Evolutionary conservation across 805 yeast species (phyloP).

Genomic region (Teunomyces barrocoloradensis): DNA sequence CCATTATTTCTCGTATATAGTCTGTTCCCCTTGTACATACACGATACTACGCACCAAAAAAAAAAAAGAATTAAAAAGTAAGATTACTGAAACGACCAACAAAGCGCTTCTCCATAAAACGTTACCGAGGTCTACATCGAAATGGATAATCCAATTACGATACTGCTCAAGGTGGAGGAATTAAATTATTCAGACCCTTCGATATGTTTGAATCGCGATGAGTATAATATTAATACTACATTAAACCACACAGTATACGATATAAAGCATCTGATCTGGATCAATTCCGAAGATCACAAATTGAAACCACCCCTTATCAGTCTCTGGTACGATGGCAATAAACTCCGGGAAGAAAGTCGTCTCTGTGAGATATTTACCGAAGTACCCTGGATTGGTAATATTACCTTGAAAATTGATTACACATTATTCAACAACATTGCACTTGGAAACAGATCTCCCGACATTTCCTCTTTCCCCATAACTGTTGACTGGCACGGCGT

Average conservation of each 20-base stretch:
- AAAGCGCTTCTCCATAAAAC: neutral
- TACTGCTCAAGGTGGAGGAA: constrained; percentile 12
- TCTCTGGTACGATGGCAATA: constrained; percentile 11
- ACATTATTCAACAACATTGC: constrained; percentile 15
- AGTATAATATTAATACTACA: constrained; percentile 17
- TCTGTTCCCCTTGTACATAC: constrained; percentile 7
- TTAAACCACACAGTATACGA: constrained; percentile 22
- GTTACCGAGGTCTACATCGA: neutral
- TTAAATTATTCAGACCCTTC: neutral
- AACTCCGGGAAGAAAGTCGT: constrained; percentile 10
- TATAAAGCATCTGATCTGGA: constrained; percentile 29
- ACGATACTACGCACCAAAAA: neutral
- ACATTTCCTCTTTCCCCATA: constrained; percentile 22
- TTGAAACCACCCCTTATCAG: constrained; percentile 27
- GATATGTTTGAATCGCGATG: neutral
- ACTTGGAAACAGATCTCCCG: constrained; percentile 25
- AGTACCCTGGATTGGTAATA: constrained; percentile 6
- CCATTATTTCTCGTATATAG: constrained; percentile 4
- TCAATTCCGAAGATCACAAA: constrained; percentile 16
- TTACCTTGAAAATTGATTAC: constrained; percentile 23
- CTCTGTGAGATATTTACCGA: constrained; percentile 14
- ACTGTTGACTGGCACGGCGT: constrained; percentile 14
- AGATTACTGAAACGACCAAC: neutral
- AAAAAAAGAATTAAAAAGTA: neutral
- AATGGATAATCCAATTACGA: constrained; percentile 20